Evolutionary conservation across 2,329 filamentous ascomycete species (phyloP).

Genomic region (Phialocephala subalpina): DNA sequence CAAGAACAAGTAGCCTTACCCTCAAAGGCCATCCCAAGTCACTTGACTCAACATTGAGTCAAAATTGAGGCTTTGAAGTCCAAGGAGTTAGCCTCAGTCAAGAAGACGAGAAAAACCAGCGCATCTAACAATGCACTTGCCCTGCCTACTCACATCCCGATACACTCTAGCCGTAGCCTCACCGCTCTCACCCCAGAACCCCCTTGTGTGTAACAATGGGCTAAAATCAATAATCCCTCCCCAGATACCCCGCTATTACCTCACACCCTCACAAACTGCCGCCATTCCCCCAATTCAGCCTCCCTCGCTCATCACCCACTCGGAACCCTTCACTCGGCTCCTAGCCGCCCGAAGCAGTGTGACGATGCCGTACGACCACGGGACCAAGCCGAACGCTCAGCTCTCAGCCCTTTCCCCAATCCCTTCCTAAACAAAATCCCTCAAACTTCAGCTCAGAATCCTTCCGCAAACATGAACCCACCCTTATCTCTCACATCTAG

Average conservation of each 20-base stretch:
- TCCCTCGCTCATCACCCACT: not conserved
- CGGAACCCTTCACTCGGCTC: constrained; percentile 2
- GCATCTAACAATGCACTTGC: too few relatives aligned
- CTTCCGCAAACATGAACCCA: not conserved
- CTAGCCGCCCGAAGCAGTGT: not conserved
- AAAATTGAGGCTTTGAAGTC: too few relatives aligned
- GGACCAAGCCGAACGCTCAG: not conserved
- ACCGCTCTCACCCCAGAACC: not conserved
- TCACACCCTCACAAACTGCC: not conserved
- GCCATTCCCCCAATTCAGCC: not conserved
- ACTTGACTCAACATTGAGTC: too few relatives aligned
- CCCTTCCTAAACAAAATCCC: not conserved
- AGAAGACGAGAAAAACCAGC: too few relatives aligned
- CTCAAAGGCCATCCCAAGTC: too few relatives aligned
- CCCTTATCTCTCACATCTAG: not conserved
- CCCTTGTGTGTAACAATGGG: not conserved
- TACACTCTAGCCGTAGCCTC: not conserved
- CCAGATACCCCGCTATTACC: not conserved
- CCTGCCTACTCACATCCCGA: too few relatives aligned
- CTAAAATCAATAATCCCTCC: not conserved
- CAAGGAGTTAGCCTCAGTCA: too few relatives aligned
- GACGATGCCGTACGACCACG: not conserved
- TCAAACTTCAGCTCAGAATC: not conserved
- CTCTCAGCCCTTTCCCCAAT: not conserved
- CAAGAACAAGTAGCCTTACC: too few relatives aligned